Conservation (phyloP, 108 stramenopile genomes). For the Conticribra guillardii region DNA sequence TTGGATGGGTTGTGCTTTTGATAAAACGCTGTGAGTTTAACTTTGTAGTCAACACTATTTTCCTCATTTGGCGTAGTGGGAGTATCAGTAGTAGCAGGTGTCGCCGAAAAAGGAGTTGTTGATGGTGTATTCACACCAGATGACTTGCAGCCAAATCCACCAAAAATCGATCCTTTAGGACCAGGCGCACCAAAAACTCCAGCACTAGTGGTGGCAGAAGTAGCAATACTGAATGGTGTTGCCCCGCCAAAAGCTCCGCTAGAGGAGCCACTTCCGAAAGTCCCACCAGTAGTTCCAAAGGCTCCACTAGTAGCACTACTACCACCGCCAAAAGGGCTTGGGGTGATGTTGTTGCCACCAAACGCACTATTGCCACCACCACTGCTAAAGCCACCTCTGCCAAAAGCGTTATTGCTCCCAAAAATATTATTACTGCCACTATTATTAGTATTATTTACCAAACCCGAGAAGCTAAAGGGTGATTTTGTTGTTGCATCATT, state of each 20-base stretch:
- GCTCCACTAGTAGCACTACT: too few relatives aligned
- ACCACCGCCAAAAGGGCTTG: too few relatives aligned
- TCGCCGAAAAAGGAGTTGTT: neutral
- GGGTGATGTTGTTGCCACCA: too few relatives aligned
- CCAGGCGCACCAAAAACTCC: neutral
- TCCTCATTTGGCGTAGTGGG: neutral
- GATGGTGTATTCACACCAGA: neutral
- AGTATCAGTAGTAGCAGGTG: neutral
- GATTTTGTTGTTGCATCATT: too few relatives aligned
- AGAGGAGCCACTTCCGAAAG: too few relatives aligned
- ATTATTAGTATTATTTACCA: too few relatives aligned
- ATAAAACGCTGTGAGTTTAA: constrained; percentile 53
- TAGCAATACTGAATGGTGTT: neutral
- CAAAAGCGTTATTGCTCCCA: too few relatives aligned
- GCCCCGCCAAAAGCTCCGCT: neutral
- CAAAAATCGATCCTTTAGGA: neutral
- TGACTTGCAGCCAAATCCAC: neutral
- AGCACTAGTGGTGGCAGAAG: neutral
- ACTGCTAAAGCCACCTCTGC: too few relatives aligned
- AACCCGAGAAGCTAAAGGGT: constrained; percentile 5
- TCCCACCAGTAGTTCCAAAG: too few relatives aligned
- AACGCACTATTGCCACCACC: too few relatives aligned
- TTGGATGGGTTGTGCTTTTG: constrained; percentile 56
- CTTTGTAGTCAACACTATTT: constrained; percentile 13
- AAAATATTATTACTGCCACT: too few relatives aligned